phyloP scores from a whole-genome alignment of 2,329 filamentous ascomycete species.

The Metarhizium humberi region DNA sequence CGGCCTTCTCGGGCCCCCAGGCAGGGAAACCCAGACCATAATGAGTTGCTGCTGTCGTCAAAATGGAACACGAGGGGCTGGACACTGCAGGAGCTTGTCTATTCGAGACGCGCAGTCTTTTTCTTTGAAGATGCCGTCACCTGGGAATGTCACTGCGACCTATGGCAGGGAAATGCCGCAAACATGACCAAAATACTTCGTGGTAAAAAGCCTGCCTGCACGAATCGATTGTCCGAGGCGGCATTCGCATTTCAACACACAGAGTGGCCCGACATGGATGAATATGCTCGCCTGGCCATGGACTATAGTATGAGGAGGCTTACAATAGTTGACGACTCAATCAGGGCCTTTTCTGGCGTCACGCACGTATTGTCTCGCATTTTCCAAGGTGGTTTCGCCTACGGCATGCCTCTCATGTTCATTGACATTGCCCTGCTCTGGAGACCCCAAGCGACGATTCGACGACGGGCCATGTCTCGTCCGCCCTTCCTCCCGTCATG shows the following conservation, averaged over 20 bases:
- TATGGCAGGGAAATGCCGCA: constrained; percentile 27
- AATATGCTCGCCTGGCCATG: constrained; percentile 33
- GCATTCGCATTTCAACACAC: constrained; percentile 29
- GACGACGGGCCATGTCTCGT: constrained; percentile 25
- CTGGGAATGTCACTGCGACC: constrained; percentile 37
- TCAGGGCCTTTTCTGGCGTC: constrained; percentile 32
- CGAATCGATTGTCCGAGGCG: constrained; percentile 20
- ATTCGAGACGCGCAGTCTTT: constrained; percentile 32
- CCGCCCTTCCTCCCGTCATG: constrained; percentile 33
- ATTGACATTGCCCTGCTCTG: constrained; percentile 35
- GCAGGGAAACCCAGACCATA: constrained; percentile 20
- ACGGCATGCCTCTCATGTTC: constrained; percentile 37
- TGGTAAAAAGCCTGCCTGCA: constrained; percentile 23
- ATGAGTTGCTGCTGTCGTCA: constrained; percentile 28
- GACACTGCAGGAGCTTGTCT: constrained; percentile 34
- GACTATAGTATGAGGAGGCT: constrained; percentile 32
- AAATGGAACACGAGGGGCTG: constrained; percentile 31
- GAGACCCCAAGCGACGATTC: constrained; percentile 33
- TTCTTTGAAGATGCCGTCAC: constrained; percentile 33
- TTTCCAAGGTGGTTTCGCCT: constrained; percentile 33
- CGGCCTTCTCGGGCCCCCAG: constrained; percentile 17
- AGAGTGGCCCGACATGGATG: constrained; percentile 36
- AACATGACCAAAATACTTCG: constrained; percentile 22
- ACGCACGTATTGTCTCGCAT: constrained; percentile 31
- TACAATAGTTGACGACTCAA: constrained; percentile 31